Percentiles rank a stretch among this genome's conserved stretches.
These are phyloP conservation scores for Porodaedalea pini DNA, from an alignment of 1,284 basidiomycete species.

Conservation along the genomic window DNA sequence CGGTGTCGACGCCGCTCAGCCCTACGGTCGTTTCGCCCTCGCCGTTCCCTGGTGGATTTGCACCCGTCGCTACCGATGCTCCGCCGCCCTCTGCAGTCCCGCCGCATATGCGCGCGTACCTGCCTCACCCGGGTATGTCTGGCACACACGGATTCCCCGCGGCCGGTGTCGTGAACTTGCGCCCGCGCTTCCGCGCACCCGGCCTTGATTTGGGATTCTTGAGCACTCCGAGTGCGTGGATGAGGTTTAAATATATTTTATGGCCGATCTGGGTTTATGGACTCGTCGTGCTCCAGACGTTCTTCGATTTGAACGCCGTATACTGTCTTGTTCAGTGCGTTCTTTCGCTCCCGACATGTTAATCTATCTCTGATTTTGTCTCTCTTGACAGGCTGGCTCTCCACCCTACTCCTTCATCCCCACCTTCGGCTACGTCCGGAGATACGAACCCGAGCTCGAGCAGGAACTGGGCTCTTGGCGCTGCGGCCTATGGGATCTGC, in stretches of 20 bases:
- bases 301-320: constrained; percentile 78
- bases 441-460: constrained; percentile 38
- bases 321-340: constrained; percentile 76
- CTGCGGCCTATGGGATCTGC: constrained; percentile 76
- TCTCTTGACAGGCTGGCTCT: constrained; percentile 52
- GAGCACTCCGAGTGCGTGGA: constrained; percentile 42
- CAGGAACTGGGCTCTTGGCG: constrained; percentile 70
- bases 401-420: constrained; percentile 62
- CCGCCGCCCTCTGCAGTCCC: constrained; percentile 31
- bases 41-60: constrained; percentile 7
- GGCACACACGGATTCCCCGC: not conserved
- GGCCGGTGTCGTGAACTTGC: constrained; percentile 24
- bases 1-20: constrained; percentile 15
- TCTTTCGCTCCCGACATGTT: too few species aligned
- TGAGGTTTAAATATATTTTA: constrained; percentile 27
- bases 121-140: constrained; percentile 12
- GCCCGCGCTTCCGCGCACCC: constrained; percentile 61
- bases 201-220: constrained; percentile 64
- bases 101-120: constrained; percentile 30
- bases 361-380: constrained; percentile 12
- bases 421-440: constrained; percentile 39
- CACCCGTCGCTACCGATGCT: not conserved
- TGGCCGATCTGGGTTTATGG: constrained; percentile 66
- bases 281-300: constrained; percentile 70
- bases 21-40: constrained; percentile 17